These are phyloP conservation scores for Solanum infundibuliforme DNA, from an alignment of 257 asterid genomes.

Conservation along the genomic window DNA sequence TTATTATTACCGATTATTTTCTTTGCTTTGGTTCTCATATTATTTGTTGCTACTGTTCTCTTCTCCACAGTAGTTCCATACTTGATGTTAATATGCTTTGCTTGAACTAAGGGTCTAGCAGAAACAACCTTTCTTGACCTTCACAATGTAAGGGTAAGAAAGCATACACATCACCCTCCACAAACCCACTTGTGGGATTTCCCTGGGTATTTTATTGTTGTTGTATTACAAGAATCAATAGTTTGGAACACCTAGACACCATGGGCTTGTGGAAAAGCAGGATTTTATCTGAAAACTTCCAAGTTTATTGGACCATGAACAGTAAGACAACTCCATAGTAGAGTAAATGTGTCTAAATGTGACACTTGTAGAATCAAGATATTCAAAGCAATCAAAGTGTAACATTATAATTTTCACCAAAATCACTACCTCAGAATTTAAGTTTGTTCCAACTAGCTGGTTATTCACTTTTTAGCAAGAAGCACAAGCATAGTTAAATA, in stretches of 20 bases:
- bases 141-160: background rate
- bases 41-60: background rate
- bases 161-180: background rate
- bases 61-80: background rate
- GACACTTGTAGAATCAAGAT: background rate
- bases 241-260: background rate
- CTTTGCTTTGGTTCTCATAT: background rate
- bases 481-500: slow-evolving; percentile 4
- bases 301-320: background rate
- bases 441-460: background rate
- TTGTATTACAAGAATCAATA: background rate
- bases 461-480: background rate
- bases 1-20: background rate
- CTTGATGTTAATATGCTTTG: background rate
- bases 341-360: background rate
- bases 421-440: background rate
- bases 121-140: background rate
- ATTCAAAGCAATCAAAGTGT: background rate
- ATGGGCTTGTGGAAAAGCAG: background rate
- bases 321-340: background rate
- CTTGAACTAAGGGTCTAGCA: background rate
- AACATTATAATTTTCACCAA: background rate
- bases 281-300: background rate
- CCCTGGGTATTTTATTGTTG: background rate
- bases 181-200: background rate